These are phyloP conservation scores for Aspergillus sp. DNA, from an alignment of 2,329 filamentous ascomycete species.

Conservation along the genomic window DNA sequence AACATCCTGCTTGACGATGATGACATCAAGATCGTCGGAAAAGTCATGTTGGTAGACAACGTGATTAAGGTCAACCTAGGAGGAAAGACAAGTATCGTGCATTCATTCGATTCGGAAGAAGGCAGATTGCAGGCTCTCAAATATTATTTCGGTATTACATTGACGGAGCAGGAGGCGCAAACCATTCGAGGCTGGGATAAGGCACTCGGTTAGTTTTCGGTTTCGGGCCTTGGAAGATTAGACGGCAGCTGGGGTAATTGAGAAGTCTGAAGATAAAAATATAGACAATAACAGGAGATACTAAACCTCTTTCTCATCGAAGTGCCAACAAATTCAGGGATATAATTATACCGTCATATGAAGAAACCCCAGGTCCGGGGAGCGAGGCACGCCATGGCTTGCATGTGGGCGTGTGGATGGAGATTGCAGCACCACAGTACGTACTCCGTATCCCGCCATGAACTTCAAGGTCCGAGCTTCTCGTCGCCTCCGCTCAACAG, in stretches of 20 bases:
- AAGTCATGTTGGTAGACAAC: conserved; percentile 30
- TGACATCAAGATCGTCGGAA: conserved; percentile 1
- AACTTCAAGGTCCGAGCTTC: not conserved
- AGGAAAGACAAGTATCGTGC: conserved; percentile 42
- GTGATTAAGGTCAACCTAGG: conserved; percentile 44
- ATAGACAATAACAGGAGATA: not conserved
- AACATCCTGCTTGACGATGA: not conserved
- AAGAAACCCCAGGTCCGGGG: not conserved
- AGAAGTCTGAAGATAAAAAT: not conserved
- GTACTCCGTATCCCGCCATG: not conserved
- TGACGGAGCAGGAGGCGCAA: not conserved
- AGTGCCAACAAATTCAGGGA: not conserved
- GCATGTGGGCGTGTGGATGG: not conserved
- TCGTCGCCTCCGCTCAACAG: not conserved
- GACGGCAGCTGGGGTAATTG: not conserved
- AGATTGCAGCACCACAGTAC: no score
- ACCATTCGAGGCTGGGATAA: not conserved
- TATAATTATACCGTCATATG: not conserved
- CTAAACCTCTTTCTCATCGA: not conserved
- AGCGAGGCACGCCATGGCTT: not conserved
- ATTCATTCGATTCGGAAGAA: conserved; percentile 43
- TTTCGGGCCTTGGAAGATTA: not conserved
- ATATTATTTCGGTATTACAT: conserved; percentile 45
- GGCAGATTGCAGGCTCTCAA: conserved; percentile 46
- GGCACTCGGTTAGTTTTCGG: not conserved